Evolutionary conservation across 306 rosid genomes (phyloP), one percentile per base, ranked within the genome.

Genomic region (Rubus idaeus): DNA sequence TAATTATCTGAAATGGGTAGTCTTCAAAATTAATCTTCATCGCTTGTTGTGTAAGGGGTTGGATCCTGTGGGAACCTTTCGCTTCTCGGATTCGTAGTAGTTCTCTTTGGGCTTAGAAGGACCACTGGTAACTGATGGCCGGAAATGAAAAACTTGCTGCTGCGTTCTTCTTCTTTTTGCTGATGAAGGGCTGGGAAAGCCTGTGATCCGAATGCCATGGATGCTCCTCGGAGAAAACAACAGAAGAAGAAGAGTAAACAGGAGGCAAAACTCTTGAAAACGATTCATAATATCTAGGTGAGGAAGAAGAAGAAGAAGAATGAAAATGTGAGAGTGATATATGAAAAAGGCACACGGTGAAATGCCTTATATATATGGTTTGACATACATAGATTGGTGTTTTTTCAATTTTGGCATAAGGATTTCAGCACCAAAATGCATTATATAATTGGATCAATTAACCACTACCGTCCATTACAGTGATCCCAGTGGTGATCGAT

Each of bases 31-130:
- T 23, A 23, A 23, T 71, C 72, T 83, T 87, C 87, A 87, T 87
- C 96, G 87, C 89, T 78, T 91, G 93, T 94, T 94, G 91, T 94
- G 98, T 78, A 94, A 78, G 23, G 97, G 98, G 87, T 94, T 94
- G 70, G 98, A 91, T 80, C 98, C 98, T 67, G 98, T 90, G 10
- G 97, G 98, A 42, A 94, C 94, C 67, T 78, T 86, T 68, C 98
- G 85, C 84, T 91, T 89, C 85, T 91, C 80, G 9, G 89, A 87
- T 50, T 58, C 73, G 50, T 89, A 86, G 16, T 65, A 65, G 70
- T 65, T 39, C 70, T 73, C 90, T 70, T 47, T 47, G n/a, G 64
- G 79, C 77, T 71, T 65, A 5, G 89, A 87, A 70, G 84, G 68
- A 37, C 68, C 70, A 0, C 50, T 75, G 49, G 70, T 65, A 61